These are phyloP conservation scores for Leccinum pachyderme DNA, from an alignment of 1,284 basidiomycete species.

Conservation along the genomic window DNA sequence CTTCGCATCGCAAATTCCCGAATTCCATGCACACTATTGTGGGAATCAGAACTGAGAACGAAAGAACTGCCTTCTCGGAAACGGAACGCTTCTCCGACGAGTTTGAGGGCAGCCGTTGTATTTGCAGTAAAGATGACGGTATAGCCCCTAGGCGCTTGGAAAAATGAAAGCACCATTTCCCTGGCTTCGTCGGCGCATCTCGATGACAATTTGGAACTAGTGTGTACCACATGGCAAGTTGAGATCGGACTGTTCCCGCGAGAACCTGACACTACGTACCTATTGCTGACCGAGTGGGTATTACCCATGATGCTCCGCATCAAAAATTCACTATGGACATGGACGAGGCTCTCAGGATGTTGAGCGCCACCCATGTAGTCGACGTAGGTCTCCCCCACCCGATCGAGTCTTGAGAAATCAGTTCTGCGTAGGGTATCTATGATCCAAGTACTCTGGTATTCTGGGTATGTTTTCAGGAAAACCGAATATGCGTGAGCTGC, in stretches of 20 bases:
- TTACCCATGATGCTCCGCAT: conserved; percentile 69
- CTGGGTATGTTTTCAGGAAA: conserved; percentile 46
- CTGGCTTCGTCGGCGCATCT: conserved; percentile 67
- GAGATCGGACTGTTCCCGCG: conserved; percentile 2
- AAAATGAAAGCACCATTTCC: conserved; percentile 66
- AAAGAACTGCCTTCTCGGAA: conserved; percentile 57
- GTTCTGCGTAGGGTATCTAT: conserved; percentile 67
- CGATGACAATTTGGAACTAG: conserved; percentile 67
- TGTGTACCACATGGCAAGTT: conserved; percentile 2
- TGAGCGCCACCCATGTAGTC: conserved; percentile 81
- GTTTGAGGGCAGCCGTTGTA: conserved; percentile 74
- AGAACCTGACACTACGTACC: conserved; percentile 45
- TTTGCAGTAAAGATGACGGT: conserved; percentile 82
- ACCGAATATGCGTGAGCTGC: conserved; percentile 35
- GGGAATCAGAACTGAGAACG: conserved; percentile 70
- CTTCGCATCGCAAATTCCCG: conserved; percentile 61
- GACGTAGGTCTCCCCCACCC: conserved; percentile 66
- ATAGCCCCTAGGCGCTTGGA: conserved; percentile 69
- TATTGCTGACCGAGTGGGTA: conserved; percentile 77
- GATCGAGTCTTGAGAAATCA: conserved; percentile 66
- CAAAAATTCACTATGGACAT: conserved; percentile 66
- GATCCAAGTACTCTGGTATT: conserved; percentile 62
- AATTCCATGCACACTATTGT: conserved; percentile 84
- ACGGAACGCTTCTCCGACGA: conserved; percentile 78
- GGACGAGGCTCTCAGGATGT: conserved; percentile 73